A percentile compares a stretch with the other conserved stretches of the same genome.
phyloP scores from a whole-genome alignment of 805 yeast species.

The Monosporozyma solicola region DNA sequence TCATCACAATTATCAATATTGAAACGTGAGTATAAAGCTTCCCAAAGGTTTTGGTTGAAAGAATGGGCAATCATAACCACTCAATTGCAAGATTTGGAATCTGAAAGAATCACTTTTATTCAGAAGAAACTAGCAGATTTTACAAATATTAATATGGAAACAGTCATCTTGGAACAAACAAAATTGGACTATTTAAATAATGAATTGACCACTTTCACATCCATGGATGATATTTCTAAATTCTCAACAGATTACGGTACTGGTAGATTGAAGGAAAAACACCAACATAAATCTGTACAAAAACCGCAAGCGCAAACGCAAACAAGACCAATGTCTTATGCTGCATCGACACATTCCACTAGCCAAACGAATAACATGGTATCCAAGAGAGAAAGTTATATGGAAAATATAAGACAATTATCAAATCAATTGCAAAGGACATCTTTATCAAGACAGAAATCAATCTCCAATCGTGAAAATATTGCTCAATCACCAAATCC shows the following conservation, averaged over 20 bases:
- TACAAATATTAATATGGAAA: slow-evolving; percentile 19
- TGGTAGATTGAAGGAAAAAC: slow-evolving; percentile 24
- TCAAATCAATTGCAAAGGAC: slow-evolving; percentile 21
- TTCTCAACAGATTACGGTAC: slow-evolving; percentile 29
- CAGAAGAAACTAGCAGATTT: slow-evolving; percentile 23
- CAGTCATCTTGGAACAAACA: slow-evolving; percentile 22
- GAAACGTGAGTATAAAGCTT: slow-evolving; percentile 26
- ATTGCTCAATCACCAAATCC: background rate
- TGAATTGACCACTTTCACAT: slow-evolving; percentile 19
- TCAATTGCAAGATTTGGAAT: slow-evolving; percentile 27
- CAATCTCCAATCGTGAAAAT: background rate
- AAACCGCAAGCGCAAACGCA: no score
- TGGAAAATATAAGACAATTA: slow-evolving; percentile 23
- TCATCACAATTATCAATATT: slow-evolving; percentile 21
- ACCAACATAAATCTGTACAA: background rate
- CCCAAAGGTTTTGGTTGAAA: slow-evolving; percentile 25
- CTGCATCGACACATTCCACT: background rate
- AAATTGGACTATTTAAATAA: slow-evolving; percentile 21
- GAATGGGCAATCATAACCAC: slow-evolving; percentile 26
- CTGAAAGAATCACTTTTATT: slow-evolving; percentile 21
- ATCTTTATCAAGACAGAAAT: background rate
- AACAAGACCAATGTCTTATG: background rate
- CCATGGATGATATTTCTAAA: slow-evolving; percentile 24
- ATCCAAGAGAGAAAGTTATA: slow-evolving; percentile 10
- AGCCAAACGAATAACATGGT: background rate